Conservation (phyloP, 805 yeast species). For the Blastobotrys americana region DNA sequence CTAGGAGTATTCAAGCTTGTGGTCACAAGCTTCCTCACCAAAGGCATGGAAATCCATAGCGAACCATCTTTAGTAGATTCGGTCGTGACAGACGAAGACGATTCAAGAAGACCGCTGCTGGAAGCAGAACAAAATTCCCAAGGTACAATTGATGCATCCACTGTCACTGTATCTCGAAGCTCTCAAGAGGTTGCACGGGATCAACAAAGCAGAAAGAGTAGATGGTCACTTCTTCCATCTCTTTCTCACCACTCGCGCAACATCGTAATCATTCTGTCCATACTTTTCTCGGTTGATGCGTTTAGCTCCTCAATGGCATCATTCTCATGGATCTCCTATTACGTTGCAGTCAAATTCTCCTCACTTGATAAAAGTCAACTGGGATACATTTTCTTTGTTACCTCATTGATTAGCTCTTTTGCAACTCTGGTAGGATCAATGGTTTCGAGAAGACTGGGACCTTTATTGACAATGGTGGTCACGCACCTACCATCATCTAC, state of each 20-base stretch:
- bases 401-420: constrained; percentile 54
- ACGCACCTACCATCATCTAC: constrained; percentile 74
- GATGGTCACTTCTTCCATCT: constrained; percentile 15
- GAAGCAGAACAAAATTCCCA: constrained; percentile 1
- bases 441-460: constrained; percentile 57
- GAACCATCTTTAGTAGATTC: not conserved
- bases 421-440: constrained; percentile 42
- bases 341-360: constrained; percentile 50
- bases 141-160: not conserved
- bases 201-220: not conserved
- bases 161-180: too few species aligned
- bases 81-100: not conserved
- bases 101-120: constrained; percentile 12
- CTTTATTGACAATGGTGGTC: constrained; percentile 62
- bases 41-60: constrained; percentile 23
- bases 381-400: constrained; percentile 60
- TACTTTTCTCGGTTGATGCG: constrained; percentile 67
- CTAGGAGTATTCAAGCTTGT: constrained; percentile 44
- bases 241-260: constrained; percentile 22
- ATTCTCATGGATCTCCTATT: constrained; percentile 75
- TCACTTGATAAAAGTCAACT: constrained; percentile 46
- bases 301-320: constrained; percentile 80
- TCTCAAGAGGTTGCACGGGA: too few species aligned
- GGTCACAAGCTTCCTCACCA: constrained; percentile 39
- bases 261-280: constrained; percentile 23